Evolutionary conservation across 108 stramenopile species (phyloP), one percentile per base, ranked within the genome.

Genomic region (Cyclotella atomus): DNA sequence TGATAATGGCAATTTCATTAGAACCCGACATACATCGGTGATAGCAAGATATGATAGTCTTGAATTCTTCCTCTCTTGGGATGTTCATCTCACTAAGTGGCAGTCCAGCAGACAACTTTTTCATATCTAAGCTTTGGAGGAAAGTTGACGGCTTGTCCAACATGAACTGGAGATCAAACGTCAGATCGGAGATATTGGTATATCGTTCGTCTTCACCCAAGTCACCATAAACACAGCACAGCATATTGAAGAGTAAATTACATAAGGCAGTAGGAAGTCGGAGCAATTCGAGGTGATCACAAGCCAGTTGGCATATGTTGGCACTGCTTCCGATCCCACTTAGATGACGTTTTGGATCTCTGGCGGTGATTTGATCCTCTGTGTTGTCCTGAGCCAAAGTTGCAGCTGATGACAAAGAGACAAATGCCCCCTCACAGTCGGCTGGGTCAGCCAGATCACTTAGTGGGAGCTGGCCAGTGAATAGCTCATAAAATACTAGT

Each of bases 151-250:
- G 75, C 34, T 75, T 60, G 16, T 75, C 66, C 6, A 75, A 9
- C 75, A 75, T 75, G 14, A 68, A 49, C 35, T 68, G 75, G 59
- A 75, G 61, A 43, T 75, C 75, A 52, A 7, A 43, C 16, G 43
- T 52, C 12, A 75, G 34, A 68, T 68, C 75, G 36, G 44, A 20
- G 66, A 68, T 75, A 3, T 28, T 28, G 1, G 43, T 15, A 28
- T 61, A 75, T 9, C 63, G 3, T 38, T 75, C 75, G 36, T 61
- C 47, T 33, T 44, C 65, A 49, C 59, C 65, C 1, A 75, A 36
- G 57, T 68, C 66, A 8, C 59, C 47, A 41, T 61, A 56, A 3
- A 25, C 25, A 20, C 59, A 61, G 38, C 61, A 59, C 21, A 75
- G 12, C 75, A 75, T 68, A 15, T 75, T 68, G 33, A 6, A 43